Evolutionary conservation across 2,329 filamentous ascomycete species (phyloP), one percentile per base, ranked within the genome.

Genomic region (Celoporthe dispersa): DNA sequence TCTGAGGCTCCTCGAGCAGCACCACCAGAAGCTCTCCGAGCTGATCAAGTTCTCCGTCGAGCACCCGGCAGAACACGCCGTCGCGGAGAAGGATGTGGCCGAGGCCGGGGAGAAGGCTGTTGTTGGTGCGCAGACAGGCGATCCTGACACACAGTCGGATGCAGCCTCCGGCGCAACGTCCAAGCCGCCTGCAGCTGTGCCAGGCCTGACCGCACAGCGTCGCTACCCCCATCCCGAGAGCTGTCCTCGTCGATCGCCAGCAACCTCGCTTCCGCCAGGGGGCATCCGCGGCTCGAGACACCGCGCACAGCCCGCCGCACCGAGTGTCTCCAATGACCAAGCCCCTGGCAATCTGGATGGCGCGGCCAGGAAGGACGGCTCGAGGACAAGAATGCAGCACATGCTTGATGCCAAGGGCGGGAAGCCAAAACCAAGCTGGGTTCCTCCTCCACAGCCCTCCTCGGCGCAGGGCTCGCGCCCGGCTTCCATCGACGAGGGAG

Each of bases 241-340:
- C 83, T 91, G 70, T 89, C 91, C 2, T 93, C 93, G 0, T 97
- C 94, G 1, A 97, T 97, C 72, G 94, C 93, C 35, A 97, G 89
- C 80, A 97, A 97, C 76, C 83, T 97, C 59, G 94, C 94, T 19
- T 94, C 93, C 19, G 94, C 94, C 41, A 87, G 94, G 73, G n/a
- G 94, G 94, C 25, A 97, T 97, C 74, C 85, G 87, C 31, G 85
- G 87, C 61, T 67, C 71, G 68, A 87, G 86, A 71, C 86, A 90
- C 71, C 86, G 89, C 33, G 66, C 57, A 28, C 90, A 91, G 71
- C 91, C 91, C 2, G 86, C 90, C 14, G 91, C 88, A 5, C 91
- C 92, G 0, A 91, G 92, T 68, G 82, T 94, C 28, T 93, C 92
- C 57, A 90, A 88, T 71, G 89, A 94, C 71, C 91, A 93, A 78